A percentile compares a stretch with the other conserved stretches of the same genome.
phyloP scores from a whole-genome alignment of 306 rosid genomes.

The Crataegus laevigata region DNA sequence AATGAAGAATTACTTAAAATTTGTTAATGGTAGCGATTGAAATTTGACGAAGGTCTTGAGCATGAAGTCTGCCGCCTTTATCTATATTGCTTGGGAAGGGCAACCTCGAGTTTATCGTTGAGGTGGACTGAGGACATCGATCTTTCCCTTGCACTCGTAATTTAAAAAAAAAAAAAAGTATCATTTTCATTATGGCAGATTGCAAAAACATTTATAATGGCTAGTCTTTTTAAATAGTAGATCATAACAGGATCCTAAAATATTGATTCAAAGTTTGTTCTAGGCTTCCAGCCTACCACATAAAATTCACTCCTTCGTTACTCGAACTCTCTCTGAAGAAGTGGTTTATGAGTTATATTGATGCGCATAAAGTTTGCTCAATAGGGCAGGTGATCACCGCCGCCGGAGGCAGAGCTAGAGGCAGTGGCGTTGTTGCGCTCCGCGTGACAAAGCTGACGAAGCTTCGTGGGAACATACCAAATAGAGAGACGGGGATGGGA shows the following conservation, averaged over 20 bases:
- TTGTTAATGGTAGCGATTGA: no score
- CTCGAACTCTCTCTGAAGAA: not conserved
- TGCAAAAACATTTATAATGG: not conserved
- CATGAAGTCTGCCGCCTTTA: no score
- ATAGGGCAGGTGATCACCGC: constrained; percentile 34
- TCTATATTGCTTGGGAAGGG: no score
- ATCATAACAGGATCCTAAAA: not conserved
- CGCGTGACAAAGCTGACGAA: constrained; percentile 87
- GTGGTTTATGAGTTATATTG: not conserved
- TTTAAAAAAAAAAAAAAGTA: not conserved
- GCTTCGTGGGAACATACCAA: constrained; percentile 94
- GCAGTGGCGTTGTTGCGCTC: constrained; percentile 56
- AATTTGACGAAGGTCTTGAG: no score
- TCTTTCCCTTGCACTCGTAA: no score
- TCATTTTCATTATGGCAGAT: not conserved
- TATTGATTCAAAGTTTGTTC: not conserved
- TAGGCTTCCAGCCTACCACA: not conserved
- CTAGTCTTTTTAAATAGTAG: not conserved
- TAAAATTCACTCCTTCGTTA: not conserved
- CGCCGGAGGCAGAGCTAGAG: constrained; percentile 47
- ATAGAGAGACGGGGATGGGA: constrained; percentile 74
- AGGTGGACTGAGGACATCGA: no score
- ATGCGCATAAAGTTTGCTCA: not conserved
- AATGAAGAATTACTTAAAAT: no score
- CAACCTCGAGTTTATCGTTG: no score